These are phyloP conservation scores for Cystobasidium sp. DNA, from an alignment of 1,284 basidiomycete species.

Conservation along the genomic window DNA sequence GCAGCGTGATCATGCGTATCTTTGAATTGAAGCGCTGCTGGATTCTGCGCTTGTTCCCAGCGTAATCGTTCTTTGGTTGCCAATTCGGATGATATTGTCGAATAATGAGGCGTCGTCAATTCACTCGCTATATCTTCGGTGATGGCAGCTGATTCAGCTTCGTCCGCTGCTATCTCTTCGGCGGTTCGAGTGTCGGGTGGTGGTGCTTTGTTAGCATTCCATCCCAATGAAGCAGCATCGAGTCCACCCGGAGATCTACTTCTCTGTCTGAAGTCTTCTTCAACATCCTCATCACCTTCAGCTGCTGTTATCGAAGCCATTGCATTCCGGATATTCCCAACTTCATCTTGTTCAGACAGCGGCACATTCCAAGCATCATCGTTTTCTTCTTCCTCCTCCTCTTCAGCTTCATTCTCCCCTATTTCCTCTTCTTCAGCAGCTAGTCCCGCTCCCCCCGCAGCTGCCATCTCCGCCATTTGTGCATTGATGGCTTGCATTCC, in stretches of 20 bases:
- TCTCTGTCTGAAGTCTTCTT: background rate
- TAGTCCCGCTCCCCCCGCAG: constrained; percentile 13
- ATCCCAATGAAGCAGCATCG: constrained; percentile 8
- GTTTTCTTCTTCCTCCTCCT: constrained; percentile 60
- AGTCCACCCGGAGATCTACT: background rate
- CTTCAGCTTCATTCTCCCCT: constrained; percentile 5
- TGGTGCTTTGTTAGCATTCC: constrained; percentile 43
- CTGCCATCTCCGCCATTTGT: constrained; percentile 15
- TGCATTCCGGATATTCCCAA: constrained; percentile 36
- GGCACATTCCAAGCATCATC: constrained; percentile 63
- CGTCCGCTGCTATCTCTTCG: constrained; percentile 51
- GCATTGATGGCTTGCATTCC: constrained; percentile 29
- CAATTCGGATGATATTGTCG: constrained; percentile 38
- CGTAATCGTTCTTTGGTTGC: constrained; percentile 27
- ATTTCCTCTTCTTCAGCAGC: constrained; percentile 6
- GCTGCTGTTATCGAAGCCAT: constrained; percentile 26
- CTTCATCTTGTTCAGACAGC: constrained; percentile 64
- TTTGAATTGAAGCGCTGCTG: background rate
- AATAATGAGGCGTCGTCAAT: constrained; percentile 33
- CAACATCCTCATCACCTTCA: constrained; percentile 37
- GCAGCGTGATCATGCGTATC: constrained; percentile 7
- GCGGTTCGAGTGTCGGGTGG: constrained; percentile 50
- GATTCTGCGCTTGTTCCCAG: constrained; percentile 27
- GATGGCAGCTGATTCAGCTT: constrained; percentile 33
- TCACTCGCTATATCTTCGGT: constrained; percentile 44